Percentiles rank a stretch among this genome's conserved stretches.
Conservation (phyloP, 257 asterid species). For the Voacanga thouarsii region DNA sequence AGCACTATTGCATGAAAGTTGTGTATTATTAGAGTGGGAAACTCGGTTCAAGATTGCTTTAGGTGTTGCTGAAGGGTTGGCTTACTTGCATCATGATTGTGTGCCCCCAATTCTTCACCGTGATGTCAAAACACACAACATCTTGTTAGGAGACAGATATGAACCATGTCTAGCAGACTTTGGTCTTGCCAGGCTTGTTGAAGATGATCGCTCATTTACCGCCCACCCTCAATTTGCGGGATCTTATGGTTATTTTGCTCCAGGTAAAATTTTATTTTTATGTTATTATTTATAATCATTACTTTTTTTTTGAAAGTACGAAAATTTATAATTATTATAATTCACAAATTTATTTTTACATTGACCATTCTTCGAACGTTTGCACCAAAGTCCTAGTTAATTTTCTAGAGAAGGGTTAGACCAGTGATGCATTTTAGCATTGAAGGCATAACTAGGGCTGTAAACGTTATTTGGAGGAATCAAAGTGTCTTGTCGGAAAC, state of each 20-base stretch:
- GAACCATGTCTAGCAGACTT: constrained; percentile 79
- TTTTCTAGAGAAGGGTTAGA: background rate
- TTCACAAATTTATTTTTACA: too few relatives aligned
- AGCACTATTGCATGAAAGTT: constrained; percentile 45
- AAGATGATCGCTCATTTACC: constrained; percentile 46
- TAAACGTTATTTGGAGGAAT: constrained; percentile 15
- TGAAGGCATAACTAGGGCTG: constrained; percentile 10
- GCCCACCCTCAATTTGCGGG: constrained; percentile 73
- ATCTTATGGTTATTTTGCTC: constrained; percentile 86
- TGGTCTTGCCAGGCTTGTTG: constrained; percentile 75
- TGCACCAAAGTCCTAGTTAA: background rate
- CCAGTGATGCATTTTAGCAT: background rate
- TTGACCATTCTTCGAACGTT: background rate
- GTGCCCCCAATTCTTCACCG: constrained; percentile 79
- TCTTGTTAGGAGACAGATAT: constrained; percentile 55
- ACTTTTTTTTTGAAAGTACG: too few relatives aligned
- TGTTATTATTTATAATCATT: too few relatives aligned
- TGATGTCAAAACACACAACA: constrained; percentile 61
- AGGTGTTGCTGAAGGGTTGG: constrained; percentile 76
- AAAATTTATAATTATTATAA: too few relatives aligned
- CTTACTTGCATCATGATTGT: constrained; percentile 78
- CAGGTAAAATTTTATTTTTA: constrained; percentile 42
- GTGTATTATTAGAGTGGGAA: constrained; percentile 59
- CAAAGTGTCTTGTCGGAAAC: constrained; percentile 14
- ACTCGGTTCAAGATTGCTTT: constrained; percentile 60